Percentiles rank a stretch among this genome's conserved stretches.
Evolutionary conservation across 139 green algal genomes (phyloP).

Genomic region (Chlamydomonas schloesseri): DNA sequence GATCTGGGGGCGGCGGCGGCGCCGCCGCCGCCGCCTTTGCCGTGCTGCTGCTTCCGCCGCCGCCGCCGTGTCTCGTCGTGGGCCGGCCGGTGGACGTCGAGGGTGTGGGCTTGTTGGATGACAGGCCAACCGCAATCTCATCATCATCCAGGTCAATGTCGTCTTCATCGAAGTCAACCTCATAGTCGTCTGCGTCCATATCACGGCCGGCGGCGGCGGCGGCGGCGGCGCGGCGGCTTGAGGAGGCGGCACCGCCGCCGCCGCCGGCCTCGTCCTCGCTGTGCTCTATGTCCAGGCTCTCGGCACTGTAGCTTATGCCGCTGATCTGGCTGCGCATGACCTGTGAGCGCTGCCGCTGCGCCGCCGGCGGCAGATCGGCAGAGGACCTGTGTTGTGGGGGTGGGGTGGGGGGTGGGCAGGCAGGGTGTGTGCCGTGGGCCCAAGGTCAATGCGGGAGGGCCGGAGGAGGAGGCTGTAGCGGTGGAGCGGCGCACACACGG

Average conservation of each 20-base stretch:
- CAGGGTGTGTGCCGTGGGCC: no score
- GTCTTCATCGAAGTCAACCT: neutral
- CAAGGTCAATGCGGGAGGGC: no score
- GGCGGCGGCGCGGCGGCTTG: neutral
- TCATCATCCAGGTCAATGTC: neutral
- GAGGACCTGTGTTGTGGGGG: neutral
- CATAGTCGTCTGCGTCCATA: neutral
- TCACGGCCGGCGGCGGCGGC: neutral
- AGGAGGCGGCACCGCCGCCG: neutral
- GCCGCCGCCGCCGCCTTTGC: no score
- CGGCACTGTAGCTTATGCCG: neutral
- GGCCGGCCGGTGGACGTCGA: neutral
- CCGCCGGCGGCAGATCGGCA: conserved; percentile 19
- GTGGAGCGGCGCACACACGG: no score
- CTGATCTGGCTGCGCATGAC: neutral
- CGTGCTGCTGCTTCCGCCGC: neutral
- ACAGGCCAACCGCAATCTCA: neutral
- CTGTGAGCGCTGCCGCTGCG: neutral
- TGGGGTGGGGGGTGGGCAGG: neutral
- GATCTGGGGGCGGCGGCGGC: neutral
- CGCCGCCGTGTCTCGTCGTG: conserved; percentile 16
- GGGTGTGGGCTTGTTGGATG: neutral
- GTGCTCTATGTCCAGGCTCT: conserved; percentile 1
- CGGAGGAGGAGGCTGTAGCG: no score
- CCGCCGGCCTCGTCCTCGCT: neutral